Evolutionary conservation across 495 filamentous ascomycete species (phyloP).

Genomic region (Neurospora africana): DNA sequence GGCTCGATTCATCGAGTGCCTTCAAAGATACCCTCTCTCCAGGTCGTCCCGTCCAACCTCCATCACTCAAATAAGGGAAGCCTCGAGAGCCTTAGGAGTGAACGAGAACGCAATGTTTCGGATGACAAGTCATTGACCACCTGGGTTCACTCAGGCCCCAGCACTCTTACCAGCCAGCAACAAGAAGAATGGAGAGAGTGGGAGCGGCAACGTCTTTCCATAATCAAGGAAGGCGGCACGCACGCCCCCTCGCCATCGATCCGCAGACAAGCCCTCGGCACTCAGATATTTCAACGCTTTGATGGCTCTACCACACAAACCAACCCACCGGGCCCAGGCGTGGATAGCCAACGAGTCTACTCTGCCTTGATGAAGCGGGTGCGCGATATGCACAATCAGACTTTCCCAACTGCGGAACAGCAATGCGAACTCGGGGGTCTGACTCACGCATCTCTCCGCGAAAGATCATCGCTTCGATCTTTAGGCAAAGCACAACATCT

Average conservation of each 20-base stretch:
- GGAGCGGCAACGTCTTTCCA: slow-evolving; percentile 49
- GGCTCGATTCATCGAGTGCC: slow-evolving; percentile 31
- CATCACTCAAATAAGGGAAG: slow-evolving; percentile 39
- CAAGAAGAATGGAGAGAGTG: slow-evolving; percentile 29
- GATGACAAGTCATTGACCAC: slow-evolving; percentile 62
- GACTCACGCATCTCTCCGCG: background rate
- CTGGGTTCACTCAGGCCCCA: slow-evolving; percentile 54
- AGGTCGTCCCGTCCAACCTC: slow-evolving; percentile 27
- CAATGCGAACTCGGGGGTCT: slow-evolving; percentile 8
- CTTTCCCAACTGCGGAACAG: slow-evolving; percentile 21
- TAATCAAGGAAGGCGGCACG: slow-evolving; percentile 53
- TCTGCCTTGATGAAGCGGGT: slow-evolving; percentile 64
- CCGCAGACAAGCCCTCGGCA: slow-evolving; percentile 10
- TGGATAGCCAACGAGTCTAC: slow-evolving; percentile 59
- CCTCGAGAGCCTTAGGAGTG: slow-evolving; percentile 40
- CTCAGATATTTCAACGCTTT: slow-evolving; percentile 9
- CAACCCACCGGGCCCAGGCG: slow-evolving; percentile 8
- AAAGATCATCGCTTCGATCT: background rate
- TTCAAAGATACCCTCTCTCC: slow-evolving; percentile 30
- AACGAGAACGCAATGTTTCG: slow-evolving; percentile 30
- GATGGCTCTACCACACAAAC: background rate
- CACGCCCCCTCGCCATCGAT: slow-evolving; percentile 36
- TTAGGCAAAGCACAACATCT: background rate
- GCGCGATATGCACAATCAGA: slow-evolving; percentile 23
- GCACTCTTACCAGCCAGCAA: slow-evolving; percentile 32